A percentile compares a stretch with the other conserved stretches of the same genome.
Conservation (phyloP, 2,329 filamentous ascomycete genomes). For the Neonectria hederae region DNA sequence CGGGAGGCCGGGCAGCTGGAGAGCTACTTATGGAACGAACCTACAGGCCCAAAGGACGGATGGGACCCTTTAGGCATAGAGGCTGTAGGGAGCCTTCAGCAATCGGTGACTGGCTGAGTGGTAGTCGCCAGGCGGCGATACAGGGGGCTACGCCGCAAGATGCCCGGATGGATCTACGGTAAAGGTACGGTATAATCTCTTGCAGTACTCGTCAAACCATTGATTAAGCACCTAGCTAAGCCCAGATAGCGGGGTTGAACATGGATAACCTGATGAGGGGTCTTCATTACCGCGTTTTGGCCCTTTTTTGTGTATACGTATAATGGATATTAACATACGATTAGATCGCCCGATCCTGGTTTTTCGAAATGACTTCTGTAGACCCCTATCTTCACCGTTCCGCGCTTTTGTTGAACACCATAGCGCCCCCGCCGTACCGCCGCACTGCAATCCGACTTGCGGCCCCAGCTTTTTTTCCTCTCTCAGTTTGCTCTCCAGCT, state of each 20-base stretch:
- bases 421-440: neutral
- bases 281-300: neutral
- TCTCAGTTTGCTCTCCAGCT: neutral
- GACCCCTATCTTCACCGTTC: constrained; percentile 1
- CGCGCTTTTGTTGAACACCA: neutral
- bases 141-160: neutral
- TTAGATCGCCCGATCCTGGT: neutral
- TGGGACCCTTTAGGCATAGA: too few species aligned
- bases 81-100: neutral
- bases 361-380: constrained; percentile 8
- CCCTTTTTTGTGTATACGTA: neutral
- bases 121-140: neutral
- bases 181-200: neutral
- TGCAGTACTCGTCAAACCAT: neutral
- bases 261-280: constrained; percentile 1
- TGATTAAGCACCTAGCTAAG: neutral
- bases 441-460: neutral
- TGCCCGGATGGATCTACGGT: neutral
- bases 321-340: constrained; percentile 5
- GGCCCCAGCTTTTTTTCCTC: neutral
- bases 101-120: neutral
- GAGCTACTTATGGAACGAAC: too few species aligned
- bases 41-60: too few species aligned
- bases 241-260: neutral
- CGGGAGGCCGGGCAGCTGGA: neutral